phyloP scores from a whole-genome alignment of 2,329 filamentous ascomycete genomes.

The Metarhizium brunneum region DNA sequence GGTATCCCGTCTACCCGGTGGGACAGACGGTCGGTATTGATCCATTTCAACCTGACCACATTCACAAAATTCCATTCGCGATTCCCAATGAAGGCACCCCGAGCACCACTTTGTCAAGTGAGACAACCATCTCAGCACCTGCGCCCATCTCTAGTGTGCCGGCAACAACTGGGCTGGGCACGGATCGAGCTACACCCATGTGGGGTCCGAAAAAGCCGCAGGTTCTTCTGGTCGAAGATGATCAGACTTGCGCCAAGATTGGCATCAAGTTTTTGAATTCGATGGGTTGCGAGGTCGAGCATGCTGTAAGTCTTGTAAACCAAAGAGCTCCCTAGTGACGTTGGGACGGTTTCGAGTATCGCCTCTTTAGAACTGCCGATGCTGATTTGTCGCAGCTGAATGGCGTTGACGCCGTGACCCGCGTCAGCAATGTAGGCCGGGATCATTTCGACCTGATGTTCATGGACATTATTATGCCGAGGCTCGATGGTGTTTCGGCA shows the following conservation, averaged over 20 bases:
- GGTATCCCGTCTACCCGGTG: conserved; percentile 77
- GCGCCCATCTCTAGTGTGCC: conserved; percentile 11
- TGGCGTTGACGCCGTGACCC: conserved; percentile 84
- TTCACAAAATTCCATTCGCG: conserved; percentile 88
- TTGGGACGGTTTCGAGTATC: not conserved
- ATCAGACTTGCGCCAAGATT: conserved; percentile 57
- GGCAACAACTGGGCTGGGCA: conserved; percentile 13
- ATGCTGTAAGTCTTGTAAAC: conserved; percentile 42
- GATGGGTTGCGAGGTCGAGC: conserved; percentile 58
- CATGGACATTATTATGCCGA: conserved; percentile 97
- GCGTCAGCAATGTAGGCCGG: conserved; percentile 48
- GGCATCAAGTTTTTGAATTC: conserved; percentile 58
- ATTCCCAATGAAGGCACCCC: conserved; percentile 46
- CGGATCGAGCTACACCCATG: conserved; percentile 30
- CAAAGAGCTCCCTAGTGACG: no score
- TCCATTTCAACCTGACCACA: conserved; percentile 87
- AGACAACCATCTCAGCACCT: conserved; percentile 14
- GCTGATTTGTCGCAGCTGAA: conserved; percentile 37
- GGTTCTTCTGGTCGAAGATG: conserved; percentile 84
- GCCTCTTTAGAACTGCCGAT: conserved; percentile 7
- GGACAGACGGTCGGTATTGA: conserved; percentile 88
- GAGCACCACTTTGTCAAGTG: conserved; percentile 26
- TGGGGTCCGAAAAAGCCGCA: conserved; percentile 60
- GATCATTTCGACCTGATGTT: conserved; percentile 59
- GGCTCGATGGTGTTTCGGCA: conserved; percentile 87